Percentiles rank a stretch among this genome's conserved stretches.
phyloP scores from a whole-genome alignment of 2,329 filamentous ascomycete genomes.

The Microsporum canis region DNA sequence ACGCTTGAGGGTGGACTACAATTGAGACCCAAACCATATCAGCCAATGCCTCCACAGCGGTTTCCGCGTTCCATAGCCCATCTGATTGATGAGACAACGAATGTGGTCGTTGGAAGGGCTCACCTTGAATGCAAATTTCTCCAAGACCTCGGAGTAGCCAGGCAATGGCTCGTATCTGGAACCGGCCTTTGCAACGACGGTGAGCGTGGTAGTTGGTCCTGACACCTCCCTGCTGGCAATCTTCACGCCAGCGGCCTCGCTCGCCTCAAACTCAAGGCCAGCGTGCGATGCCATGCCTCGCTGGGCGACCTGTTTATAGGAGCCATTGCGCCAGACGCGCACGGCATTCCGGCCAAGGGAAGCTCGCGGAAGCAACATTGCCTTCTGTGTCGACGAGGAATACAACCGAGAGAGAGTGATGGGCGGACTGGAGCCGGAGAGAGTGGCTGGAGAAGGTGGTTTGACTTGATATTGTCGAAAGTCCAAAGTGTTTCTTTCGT shows the following conservation, averaged over 20 bases:
- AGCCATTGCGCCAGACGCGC: conserved; percentile 49
- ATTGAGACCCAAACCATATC: conserved; percentile 23
- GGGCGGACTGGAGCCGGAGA: conserved; percentile 23
- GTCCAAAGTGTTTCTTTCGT: conserved; percentile 30
- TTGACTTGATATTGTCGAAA: not conserved
- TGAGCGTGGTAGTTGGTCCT: conserved; percentile 80
- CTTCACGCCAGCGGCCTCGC: conserved; percentile 80
- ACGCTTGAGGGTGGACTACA: conserved; percentile 63
- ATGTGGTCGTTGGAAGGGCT: conserved; percentile 20
- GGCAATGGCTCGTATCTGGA: conserved; percentile 85
- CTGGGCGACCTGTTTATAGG: conserved; percentile 47
- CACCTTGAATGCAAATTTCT: conserved; percentile 97
- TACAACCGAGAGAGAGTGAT: conserved; percentile 32
- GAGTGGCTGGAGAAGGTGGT: conserved; percentile 12
- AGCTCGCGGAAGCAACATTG: conserved; percentile 57
- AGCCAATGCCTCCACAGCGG: conserved; percentile 6
- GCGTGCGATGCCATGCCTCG: conserved; percentile 55
- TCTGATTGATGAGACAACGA: not conserved
- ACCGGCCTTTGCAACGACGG: conserved; percentile 85
- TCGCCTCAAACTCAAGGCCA: conserved; percentile 76
- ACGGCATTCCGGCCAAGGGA: conserved; percentile 53
- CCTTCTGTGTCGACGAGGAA: conserved; percentile 35
- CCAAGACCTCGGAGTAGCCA: conserved; percentile 77
- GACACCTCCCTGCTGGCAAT: conserved; percentile 81
- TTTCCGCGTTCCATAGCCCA: not conserved